phyloP scores from a whole-genome alignment of 148 eudicot genomes.

The Rhododendron ovatum region DNA sequence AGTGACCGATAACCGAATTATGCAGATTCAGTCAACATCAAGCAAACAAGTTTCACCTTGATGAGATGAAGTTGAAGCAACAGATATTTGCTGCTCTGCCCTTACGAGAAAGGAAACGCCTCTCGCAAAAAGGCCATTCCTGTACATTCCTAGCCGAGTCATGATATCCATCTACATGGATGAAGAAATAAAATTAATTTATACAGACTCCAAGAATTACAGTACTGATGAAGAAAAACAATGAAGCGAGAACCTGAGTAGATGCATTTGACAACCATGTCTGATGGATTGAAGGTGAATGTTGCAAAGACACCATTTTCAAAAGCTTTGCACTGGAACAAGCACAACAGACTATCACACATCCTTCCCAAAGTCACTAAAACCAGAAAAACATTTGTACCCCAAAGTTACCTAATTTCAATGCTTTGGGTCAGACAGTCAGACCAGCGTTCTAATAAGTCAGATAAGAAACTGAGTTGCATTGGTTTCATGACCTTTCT shows the following conservation, averaged over 20 bases:
- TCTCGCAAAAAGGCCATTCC: constrained; percentile 23
- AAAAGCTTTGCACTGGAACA: background rate
- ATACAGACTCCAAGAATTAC: background rate
- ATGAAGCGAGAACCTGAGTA: constrained; percentile 36
- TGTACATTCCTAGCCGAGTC: constrained; percentile 30
- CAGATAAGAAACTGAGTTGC: too few relatives aligned
- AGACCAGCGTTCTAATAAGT: background rate
- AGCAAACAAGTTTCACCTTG: constrained; percentile 33
- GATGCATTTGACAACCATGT: constrained; percentile 33
- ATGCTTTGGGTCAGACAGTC: background rate
- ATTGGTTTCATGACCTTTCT: background rate
- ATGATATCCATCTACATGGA: constrained; percentile 18
- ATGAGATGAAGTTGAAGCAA: constrained; percentile 32
- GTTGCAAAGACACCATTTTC: constrained; percentile 56
- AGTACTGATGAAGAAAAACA: background rate
- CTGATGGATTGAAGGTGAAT: constrained; percentile 41
- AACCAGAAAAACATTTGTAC: background rate
- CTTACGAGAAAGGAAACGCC: constrained; percentile 39
- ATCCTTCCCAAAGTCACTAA: background rate
- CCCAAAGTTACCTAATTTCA: background rate
- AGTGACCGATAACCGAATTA: background rate
- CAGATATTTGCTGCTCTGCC: constrained; percentile 50
- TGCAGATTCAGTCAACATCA: background rate
- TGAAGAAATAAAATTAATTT: background rate
- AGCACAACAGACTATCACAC: background rate